These are phyloP conservation scores for Pseudisothecium myosuroides DNA, from an alignment of 225 moss, liverwort and hornwort species.

Conservation along the genomic window DNA sequence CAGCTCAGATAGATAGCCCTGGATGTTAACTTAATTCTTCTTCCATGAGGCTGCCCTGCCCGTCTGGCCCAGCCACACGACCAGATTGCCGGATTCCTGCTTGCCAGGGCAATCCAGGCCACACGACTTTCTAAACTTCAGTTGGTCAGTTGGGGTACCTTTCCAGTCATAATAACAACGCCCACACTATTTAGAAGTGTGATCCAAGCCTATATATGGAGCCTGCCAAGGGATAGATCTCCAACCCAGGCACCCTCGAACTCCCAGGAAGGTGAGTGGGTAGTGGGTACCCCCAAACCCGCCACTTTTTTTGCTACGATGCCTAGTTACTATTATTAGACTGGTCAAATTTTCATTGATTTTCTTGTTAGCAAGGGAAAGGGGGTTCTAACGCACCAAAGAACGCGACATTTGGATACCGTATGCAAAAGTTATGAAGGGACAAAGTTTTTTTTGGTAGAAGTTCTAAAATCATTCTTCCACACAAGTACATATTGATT, in stretches of 20 bases:
- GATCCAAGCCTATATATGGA: too few relatives aligned
- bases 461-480: neutral
- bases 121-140: neutral
- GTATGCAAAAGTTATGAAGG: neutral
- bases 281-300: neutral
- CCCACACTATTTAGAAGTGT: too few relatives aligned
- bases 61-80: neutral
- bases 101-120: neutral
- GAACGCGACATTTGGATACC: fast-evolving
- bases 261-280: too few relatives aligned
- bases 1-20: neutral
- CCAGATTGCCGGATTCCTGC: neutral
- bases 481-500: neutral
- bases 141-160: neutral
- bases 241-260: too few relatives aligned
- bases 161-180: too few relatives aligned
- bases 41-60: neutral
- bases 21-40: neutral
- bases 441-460: neutral
- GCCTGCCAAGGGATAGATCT: neutral
- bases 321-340: neutral
- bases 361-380: neutral
- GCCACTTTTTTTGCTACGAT: neutral
- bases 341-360: neutral
- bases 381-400: neutral